A percentile compares a stretch with the other conserved stretches of the same genome.
These are phyloP conservation scores for Dichomitus squalens DNA, from an alignment of 1,284 basidiomycete species.

Conservation along the genomic window DNA sequence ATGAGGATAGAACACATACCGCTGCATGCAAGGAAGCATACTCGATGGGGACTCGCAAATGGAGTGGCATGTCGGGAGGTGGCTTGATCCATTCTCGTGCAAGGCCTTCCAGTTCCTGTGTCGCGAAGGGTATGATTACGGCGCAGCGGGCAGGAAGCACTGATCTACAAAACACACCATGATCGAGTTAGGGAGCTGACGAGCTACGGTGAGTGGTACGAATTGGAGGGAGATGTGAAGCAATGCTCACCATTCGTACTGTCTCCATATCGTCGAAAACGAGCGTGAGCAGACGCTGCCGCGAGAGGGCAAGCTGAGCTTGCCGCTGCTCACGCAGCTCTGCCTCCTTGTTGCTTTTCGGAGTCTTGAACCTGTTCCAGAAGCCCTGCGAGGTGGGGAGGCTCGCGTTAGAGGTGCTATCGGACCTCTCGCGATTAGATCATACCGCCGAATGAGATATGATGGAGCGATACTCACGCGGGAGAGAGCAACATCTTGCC, in stretches of 20 bases:
- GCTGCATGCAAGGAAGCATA: slow-evolving; percentile 79
- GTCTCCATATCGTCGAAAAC: slow-evolving; percentile 85
- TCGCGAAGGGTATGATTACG: not conserved
- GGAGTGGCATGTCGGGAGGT: slow-evolving; percentile 72
- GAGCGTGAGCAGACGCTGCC: slow-evolving; percentile 76
- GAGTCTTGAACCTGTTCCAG: slow-evolving; percentile 70
- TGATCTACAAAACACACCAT: slow-evolving; percentile 41
- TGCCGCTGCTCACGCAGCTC: slow-evolving; percentile 49
- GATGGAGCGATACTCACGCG: slow-evolving; percentile 56
- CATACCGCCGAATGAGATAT: slow-evolving; percentile 24
- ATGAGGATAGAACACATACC: slow-evolving; percentile 44
- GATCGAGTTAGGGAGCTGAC: slow-evolving; percentile 64
- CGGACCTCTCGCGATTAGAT: slow-evolving; percentile 37
- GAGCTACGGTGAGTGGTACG: not conserved
- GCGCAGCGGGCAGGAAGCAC: not conserved
- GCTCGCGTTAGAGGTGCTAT: slow-evolving; percentile 66
- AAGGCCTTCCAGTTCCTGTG: slow-evolving; percentile 72
- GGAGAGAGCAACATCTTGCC: slow-evolving; percentile 72
- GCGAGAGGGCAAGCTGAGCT: slow-evolving; percentile 60
- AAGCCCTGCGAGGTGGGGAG: slow-evolving; percentile 53
- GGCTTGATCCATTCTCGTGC: slow-evolving; percentile 85
- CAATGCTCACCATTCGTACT: slow-evolving; percentile 57
- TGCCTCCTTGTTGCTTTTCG: slow-evolving; percentile 52
- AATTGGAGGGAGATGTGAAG: not conserved
- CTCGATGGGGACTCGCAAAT: slow-evolving; percentile 78